Base-by-base conservation (phyloP, 192 early-diverging fungal species). In the Umbelopsis sp. region DNA sequence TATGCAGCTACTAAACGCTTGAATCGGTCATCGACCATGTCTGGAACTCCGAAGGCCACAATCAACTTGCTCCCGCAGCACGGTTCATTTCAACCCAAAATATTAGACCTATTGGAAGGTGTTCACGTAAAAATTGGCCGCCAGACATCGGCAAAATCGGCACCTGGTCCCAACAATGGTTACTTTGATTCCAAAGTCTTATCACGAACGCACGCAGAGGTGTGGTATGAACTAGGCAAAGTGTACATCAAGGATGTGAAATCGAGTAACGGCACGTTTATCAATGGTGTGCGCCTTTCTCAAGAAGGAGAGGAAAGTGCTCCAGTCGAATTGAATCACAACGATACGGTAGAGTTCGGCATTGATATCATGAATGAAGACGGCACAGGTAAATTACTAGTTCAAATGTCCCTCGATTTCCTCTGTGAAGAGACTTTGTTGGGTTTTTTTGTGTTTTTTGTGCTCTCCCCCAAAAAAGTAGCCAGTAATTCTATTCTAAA, bases 151-250 rank as follows among this genome's bases (percentile, higher is more conserved):
- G 74, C 84, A 46, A 90, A 90, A 48, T 85, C 86, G 12, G 67
- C 72, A 0, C 91, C 93, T 12, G 81, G 84, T 33, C 73, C 86
- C 5, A 72, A 66, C 27, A 95, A 95, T 76, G 93, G 92, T 0
- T 89, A 89, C 52, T 95, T 93, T 82, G 92, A 95, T 72, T 88
- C 91, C 49, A 95, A 94, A 74, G 93, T 95, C 8, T 75, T 95
- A 21, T 89, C 86, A 35, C 79, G 93, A 25, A 81, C 78, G 27
- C 93, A 95, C 74, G 93, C 92, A 23, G 90, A 93, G 51, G 75
- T 95, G 15, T 91, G 86, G 87, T 75, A 74, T 68, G 86, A 89
- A 7, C 70, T 79, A n/a, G 83, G 83, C 22, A 87, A 86, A 75
- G 90, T 91, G 3, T 90, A 68, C 70, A 88, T 93, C 50, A 85